Evolutionary conservation across 129 eudicot species (phyloP).

Genomic region (Flaveria linearis): DNA sequence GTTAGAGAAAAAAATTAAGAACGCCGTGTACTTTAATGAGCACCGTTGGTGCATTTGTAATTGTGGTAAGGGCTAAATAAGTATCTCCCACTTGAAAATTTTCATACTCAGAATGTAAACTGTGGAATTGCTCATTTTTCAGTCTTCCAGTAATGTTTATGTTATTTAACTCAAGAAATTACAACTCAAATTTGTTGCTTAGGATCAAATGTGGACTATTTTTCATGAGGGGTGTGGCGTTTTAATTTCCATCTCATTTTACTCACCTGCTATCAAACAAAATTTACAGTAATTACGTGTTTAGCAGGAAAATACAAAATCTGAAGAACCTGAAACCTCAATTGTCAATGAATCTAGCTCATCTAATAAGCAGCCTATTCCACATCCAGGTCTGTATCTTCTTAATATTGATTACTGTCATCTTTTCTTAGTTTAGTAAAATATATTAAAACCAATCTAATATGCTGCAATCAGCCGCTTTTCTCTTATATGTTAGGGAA

Average conservation of each 20-base stretch:
- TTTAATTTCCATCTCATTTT: not conserved
- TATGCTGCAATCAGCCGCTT: conserved; percentile 14
- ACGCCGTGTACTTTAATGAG: not conserved
- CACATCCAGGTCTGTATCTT: conserved; percentile 50
- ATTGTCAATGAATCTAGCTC: conserved; percentile 46
- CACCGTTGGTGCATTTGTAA: conserved; percentile 7
- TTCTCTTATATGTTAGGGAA: not conserved
- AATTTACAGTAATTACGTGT: not conserved
- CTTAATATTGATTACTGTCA: conserved; percentile 1
- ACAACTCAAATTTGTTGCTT: not conserved
- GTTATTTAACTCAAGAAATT: not conserved
- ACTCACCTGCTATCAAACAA: not conserved
- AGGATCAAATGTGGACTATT: not conserved
- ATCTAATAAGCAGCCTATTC: conserved; percentile 47
- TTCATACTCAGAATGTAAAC: not conserved
- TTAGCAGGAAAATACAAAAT: conserved; percentile 30
- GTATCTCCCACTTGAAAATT: not conserved
- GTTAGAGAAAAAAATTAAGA: too few species aligned
- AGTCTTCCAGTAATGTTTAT: not conserved
- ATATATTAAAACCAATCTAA: not conserved
- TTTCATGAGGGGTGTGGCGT: not conserved
- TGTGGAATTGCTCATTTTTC: not conserved
- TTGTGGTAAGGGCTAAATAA: conserved; percentile 1
- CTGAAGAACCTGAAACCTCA: conserved; percentile 51
- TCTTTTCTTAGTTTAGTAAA: conserved; percentile 11